Evolutionary conservation across 2,329 filamentous ascomycete species (phyloP).

Genomic region (Penicillium sp.): DNA sequence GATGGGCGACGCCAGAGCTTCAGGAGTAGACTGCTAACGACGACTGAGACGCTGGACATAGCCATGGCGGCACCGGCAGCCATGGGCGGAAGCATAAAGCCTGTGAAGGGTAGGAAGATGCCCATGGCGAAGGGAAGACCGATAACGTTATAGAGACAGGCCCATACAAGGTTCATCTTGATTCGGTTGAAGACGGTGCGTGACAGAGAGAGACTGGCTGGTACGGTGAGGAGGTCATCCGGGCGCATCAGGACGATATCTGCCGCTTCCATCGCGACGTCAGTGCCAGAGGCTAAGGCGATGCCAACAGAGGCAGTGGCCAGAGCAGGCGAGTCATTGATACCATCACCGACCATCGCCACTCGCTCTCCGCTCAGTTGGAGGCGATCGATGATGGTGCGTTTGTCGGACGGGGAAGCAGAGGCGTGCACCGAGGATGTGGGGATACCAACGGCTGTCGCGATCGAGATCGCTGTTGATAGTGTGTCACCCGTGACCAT

Average conservation of each 20-base stretch:
- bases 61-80: conserved; percentile 95
- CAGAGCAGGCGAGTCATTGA: conserved; percentile 95
- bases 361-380: conserved; percentile 75
- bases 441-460: conserved; percentile 77
- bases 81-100: conserved; percentile 82
- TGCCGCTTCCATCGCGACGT: conserved; percentile 96
- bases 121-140: conserved; percentile 97
- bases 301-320: conserved; percentile 93
- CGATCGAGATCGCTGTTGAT: conserved; percentile 81
- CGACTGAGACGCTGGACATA: conserved; percentile 83
- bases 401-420: conserved; percentile 90
- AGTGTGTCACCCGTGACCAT: conserved; percentile 93
- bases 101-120: conserved; percentile 84
- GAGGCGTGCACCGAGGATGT: conserved; percentile 76
- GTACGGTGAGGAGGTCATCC: conserved; percentile 89
- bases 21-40: conserved; percentile 77
- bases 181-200: conserved; percentile 87
- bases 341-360: conserved; percentile 97
- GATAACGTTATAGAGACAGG: conserved; percentile 87
- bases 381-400: conserved; percentile 75
- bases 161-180: conserved; percentile 90
- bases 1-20: conserved; percentile 81
- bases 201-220: conserved; percentile 78
- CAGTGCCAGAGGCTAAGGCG: conserved; percentile 86
- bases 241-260: conserved; percentile 95